Evolutionary conservation across 2,329 filamentous ascomycete species (phyloP).

Genomic region (Scedosporium dehoogii): DNA sequence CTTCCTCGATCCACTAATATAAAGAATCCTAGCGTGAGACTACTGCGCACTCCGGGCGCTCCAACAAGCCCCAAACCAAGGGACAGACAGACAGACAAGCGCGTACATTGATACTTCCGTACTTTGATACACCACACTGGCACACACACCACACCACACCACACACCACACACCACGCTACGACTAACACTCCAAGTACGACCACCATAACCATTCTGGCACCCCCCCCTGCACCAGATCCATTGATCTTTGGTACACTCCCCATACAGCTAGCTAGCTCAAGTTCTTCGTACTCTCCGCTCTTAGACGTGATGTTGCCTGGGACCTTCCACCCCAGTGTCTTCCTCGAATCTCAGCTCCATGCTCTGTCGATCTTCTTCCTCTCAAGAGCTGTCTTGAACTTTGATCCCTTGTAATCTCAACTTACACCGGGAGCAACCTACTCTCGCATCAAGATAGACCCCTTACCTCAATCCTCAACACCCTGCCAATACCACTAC

Average conservation of each 20-base stretch:
- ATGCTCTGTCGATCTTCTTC: neutral
- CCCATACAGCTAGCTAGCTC: neutral
- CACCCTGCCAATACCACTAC: neutral
- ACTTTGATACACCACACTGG: neutral
- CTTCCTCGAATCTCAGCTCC: neutral
- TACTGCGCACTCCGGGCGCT: neutral
- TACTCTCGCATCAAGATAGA: neutral
- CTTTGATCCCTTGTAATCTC: conserved; percentile 3
- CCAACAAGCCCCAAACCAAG: neutral
- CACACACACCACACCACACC: no score
- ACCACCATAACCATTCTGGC: neutral
- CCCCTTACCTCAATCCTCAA: neutral
- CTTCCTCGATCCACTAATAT: neutral
- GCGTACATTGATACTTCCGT: neutral
- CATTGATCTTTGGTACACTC: neutral
- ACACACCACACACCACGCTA: no score
- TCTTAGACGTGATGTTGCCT: neutral
- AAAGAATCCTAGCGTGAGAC: neutral
- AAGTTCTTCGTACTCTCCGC: neutral
- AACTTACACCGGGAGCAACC: neutral
- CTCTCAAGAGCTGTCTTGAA: neutral
- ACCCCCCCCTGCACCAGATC: neutral
- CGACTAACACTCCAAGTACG: no score
- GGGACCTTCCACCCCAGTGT: neutral
- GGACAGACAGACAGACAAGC: neutral